A percentile compares a stretch with the other conserved stretches of the same genome.
These are phyloP conservation scores for Claviceps africana DNA, from an alignment of 2,329 filamentous ascomycete species.

Conservation along the genomic window DNA sequence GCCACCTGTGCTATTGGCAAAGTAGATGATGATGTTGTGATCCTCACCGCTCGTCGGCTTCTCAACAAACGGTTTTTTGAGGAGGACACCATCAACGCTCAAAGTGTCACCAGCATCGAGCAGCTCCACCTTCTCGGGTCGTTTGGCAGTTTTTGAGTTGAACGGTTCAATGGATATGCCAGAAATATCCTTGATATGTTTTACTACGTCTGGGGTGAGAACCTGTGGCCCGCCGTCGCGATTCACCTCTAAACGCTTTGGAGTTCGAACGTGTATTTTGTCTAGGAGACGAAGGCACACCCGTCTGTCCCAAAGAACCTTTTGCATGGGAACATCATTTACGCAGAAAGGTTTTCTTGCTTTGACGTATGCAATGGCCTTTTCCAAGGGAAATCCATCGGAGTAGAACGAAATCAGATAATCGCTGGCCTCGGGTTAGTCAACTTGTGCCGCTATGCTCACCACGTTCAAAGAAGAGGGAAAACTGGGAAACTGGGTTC, in stretches of 20 bases:
- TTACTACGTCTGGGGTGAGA: conserved; percentile 64
- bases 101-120: conserved; percentile 83
- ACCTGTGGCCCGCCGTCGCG: conserved; percentile 79
- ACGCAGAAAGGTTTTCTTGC: conserved; percentile 92
- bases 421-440: conserved; percentile 37
- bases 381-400: conserved; percentile 90
- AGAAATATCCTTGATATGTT: conserved; percentile 66
- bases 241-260: conserved; percentile 77
- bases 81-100: conserved; percentile 65
- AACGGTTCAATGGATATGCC: conserved; percentile 61
- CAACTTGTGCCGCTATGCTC: conserved; percentile 16
- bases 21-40: conserved; percentile 98
- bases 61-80: conserved; percentile 93
- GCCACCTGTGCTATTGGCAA: conserved; percentile 71
- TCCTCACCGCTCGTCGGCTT: conserved; percentile 98
- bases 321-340: conserved; percentile 95
- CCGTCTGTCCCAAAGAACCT: conserved; percentile 88
- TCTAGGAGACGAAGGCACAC: conserved; percentile 81
- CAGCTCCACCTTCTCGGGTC: conserved; percentile 63
- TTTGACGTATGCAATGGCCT: conserved; percentile 90
- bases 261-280: conserved; percentile 77
- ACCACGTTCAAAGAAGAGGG: conserved; percentile 20
- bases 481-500: background rate
- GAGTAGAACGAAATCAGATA: conserved; percentile 98
- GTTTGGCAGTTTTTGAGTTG: conserved; percentile 46